A percentile compares a stretch with the other conserved stretches of the same genome.
phyloP scores from a whole-genome alignment of 768 basidiomycete species.

The Calocybe gangraenosa region DNA sequence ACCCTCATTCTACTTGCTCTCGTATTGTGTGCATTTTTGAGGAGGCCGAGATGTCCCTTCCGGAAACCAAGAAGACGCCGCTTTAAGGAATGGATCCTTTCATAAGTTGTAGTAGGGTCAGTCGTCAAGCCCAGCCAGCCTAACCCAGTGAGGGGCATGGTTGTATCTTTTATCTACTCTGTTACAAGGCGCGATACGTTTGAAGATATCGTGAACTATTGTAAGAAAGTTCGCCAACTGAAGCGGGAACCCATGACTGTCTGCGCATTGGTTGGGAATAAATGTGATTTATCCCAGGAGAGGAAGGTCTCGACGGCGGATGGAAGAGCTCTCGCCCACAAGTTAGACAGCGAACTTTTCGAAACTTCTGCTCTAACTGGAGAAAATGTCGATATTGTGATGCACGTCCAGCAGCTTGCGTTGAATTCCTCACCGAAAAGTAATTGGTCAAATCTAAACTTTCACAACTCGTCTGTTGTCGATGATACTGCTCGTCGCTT shows the following conservation, averaged over 20 bases:
- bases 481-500: too few relatives aligned
- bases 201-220: constrained; percentile 21
- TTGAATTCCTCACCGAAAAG: too few relatives aligned
- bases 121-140: constrained; percentile 28
- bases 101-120: constrained; percentile 18
- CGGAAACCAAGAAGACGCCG: constrained; percentile 51
- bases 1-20: constrained; percentile 61
- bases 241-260: constrained; percentile 15
- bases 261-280: constrained; percentile 24
- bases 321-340: constrained; percentile 19
- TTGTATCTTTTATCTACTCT: constrained; percentile 22
- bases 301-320: constrained; percentile 22
- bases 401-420: constrained; percentile 1
- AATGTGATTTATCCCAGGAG: constrained; percentile 18
- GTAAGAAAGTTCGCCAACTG: constrained; percentile 19
- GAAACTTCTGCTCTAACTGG: constrained; percentile 26
- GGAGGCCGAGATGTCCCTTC: constrained; percentile 55
- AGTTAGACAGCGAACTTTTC: constrained; percentile 23
- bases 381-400: constrained; percentile 19
- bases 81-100: constrained; percentile 33
- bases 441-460: too few relatives aligned
- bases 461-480: too few relatives aligned
- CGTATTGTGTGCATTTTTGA: constrained; percentile 62
- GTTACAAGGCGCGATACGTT: constrained; percentile 20
- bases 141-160: constrained; percentile 28